A percentile compares a stretch with the other conserved stretches of the same genome.
Evolutionary conservation across 2,329 filamentous ascomycete species (phyloP).

Genomic region (Clarireedia monteithiana): DNA sequence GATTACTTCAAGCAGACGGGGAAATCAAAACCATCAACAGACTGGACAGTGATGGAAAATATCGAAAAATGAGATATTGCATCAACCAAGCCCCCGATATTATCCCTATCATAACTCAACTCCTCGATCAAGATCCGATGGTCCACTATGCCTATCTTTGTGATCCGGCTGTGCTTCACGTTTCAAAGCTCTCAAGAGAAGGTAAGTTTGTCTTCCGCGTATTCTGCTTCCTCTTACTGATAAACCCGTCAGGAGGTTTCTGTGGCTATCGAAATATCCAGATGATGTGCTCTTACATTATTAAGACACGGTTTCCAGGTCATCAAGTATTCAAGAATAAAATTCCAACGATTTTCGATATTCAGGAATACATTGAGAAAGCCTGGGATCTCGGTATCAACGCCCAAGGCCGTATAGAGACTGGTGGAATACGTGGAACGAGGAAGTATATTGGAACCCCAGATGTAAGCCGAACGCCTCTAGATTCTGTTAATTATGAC

Average conservation of each 20-base stretch:
- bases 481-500: background rate
- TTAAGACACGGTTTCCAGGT: slow-evolving; percentile 48
- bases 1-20: slow-evolving; percentile 51
- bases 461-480: slow-evolving; percentile 49
- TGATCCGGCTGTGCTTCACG: slow-evolving; percentile 64
- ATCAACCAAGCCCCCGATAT: slow-evolving; percentile 45
- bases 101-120: slow-evolving; percentile 52
- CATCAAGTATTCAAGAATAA: slow-evolving; percentile 49
- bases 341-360: slow-evolving; percentile 68
- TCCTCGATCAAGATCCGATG: slow-evolving; percentile 55
- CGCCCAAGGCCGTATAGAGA: slow-evolving; percentile 64
- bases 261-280: slow-evolving; percentile 96
- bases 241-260: slow-evolving; percentile 57
- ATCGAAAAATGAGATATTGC: slow-evolving; percentile 34
- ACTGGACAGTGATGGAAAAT: slow-evolving; percentile 35
- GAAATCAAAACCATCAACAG: slow-evolving; percentile 47
- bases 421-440: slow-evolving; percentile 78
- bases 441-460: slow-evolving; percentile 93
- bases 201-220: slow-evolving; percentile 35
- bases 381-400: slow-evolving; percentile 88
- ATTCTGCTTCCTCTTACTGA: slow-evolving; percentile 1
- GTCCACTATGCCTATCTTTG: slow-evolving; percentile 74
- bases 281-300: slow-evolving; percentile 76
- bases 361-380: slow-evolving; percentile 79
- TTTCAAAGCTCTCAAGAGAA: slow-evolving; percentile 75